These are phyloP conservation scores for Chalciporus piperatus DNA, from an alignment of 768 basidiomycete genomes.

Conservation along the genomic window DNA sequence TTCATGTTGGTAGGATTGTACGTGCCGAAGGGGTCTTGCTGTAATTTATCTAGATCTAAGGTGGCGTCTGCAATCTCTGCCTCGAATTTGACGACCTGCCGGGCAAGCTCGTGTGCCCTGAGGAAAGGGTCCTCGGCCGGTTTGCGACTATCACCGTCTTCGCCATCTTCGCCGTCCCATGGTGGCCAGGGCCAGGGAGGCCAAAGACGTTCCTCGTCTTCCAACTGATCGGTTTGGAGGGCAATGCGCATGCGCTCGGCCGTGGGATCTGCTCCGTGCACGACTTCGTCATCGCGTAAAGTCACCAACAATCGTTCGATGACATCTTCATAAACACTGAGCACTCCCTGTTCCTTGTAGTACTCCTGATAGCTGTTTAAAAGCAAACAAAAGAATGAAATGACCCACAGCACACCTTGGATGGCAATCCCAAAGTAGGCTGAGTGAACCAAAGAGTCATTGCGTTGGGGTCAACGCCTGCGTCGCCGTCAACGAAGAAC, in stretches of 20 bases:
- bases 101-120: conserved; percentile 61
- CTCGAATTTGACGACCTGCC: conserved; percentile 76
- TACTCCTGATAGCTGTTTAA: conserved; percentile 60
- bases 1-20: conserved; percentile 82
- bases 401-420: conserved; percentile 54
- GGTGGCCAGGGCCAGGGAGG: conserved; percentile 88
- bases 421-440: conserved; percentile 75
- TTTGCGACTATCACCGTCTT: conserved; percentile 39
- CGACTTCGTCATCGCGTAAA: conserved; percentile 46
- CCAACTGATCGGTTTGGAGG: conserved; percentile 37
- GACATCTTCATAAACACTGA: conserved; percentile 68
- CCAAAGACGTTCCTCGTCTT: conserved; percentile 47
- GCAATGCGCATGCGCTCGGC: conserved; percentile 21
- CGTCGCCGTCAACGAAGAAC: conserved; percentile 88
- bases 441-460: conserved; percentile 89
- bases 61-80: conserved; percentile 71
- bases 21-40: conserved; percentile 78
- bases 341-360: conserved; percentile 71
- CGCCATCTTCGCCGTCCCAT: conserved; percentile 65
- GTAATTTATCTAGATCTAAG: conserved; percentile 73
- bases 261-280: conserved; percentile 9
- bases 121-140: conserved; percentile 33
- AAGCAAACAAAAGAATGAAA: neutral
- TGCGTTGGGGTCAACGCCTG: conserved; percentile 77
- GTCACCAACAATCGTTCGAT: conserved; percentile 63